Percentiles rank a stretch among this genome's conserved stretches.
phyloP scores from a whole-genome alignment of 2,329 filamentous ascomycete genomes.

The Cadophora sp. region DNA sequence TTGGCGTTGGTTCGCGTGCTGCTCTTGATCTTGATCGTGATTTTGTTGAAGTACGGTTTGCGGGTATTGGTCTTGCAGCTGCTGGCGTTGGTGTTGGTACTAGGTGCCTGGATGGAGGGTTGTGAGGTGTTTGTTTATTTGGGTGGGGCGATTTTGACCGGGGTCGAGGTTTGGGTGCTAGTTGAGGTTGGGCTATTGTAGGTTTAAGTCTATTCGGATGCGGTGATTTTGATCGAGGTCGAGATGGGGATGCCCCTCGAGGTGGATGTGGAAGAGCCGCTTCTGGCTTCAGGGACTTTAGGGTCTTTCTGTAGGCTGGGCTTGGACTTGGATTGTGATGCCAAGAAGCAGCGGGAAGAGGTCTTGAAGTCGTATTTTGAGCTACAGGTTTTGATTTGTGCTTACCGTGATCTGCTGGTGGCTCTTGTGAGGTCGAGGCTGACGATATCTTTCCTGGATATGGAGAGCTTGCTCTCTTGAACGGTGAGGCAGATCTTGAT shows the following conservation, averaged over 20 bases:
- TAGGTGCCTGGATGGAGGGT: neutral
- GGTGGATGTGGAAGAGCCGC: neutral
- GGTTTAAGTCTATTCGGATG: neutral
- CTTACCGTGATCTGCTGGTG: neutral
- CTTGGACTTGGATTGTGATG: neutral
- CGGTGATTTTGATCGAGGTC: neutral
- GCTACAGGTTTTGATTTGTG: neutral
- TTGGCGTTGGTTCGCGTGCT: neutral
- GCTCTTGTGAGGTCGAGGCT: neutral
- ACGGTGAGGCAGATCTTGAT: neutral
- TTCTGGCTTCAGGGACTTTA: neutral
- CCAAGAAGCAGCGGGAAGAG: neutral
- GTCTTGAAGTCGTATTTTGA: neutral
- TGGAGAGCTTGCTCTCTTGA: conserved; percentile 4
- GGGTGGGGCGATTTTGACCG: neutral
- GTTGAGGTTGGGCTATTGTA: neutral
- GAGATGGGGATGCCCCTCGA: neutral
- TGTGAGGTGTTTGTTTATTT: neutral
- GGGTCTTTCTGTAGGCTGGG: neutral
- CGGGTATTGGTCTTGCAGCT: neutral
- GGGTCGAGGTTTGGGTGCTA: neutral
- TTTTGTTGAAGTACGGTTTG: neutral
- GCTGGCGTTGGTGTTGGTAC: neutral
- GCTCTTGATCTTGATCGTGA: neutral
- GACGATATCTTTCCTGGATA: neutral